Evolutionary conservation across 2,329 filamentous ascomycete species (phyloP).

Genomic region (Ustulina deusta): DNA sequence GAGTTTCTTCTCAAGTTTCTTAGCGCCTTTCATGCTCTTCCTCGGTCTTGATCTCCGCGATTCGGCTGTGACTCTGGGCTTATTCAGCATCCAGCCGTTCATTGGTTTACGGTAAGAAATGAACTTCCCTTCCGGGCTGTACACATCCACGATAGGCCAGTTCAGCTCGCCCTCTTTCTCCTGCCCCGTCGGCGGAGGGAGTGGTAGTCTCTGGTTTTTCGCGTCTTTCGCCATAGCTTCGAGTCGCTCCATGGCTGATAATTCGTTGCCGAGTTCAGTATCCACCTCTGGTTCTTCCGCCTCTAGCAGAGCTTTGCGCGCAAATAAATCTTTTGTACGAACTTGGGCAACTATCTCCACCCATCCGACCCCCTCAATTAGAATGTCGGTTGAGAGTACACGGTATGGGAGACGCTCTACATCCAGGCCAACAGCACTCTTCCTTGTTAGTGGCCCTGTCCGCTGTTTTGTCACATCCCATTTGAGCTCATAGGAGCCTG

Average conservation of each 20-base stretch:
- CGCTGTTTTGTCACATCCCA: slow-evolving; percentile 87
- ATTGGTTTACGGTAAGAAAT: slow-evolving; percentile 75
- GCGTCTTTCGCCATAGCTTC: slow-evolving; percentile 36
- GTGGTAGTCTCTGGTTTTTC: slow-evolving; percentile 28
- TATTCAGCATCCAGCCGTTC: slow-evolving; percentile 75
- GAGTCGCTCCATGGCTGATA: slow-evolving; percentile 43
- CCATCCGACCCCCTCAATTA: slow-evolving; percentile 95
- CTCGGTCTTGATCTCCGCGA: slow-evolving; percentile 69
- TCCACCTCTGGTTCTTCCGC: slow-evolving; percentile 39
- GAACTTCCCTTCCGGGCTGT: slow-evolving; percentile 85
- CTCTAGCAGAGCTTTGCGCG: slow-evolving; percentile 20
- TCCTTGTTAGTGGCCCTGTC: slow-evolving; percentile 77
- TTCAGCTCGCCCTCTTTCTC: slow-evolving; percentile 50
- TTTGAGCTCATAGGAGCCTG: slow-evolving; percentile 79
- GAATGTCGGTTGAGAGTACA: slow-evolving; percentile 82
- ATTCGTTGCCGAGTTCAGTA: slow-evolving; percentile 34
- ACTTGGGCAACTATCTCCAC: slow-evolving; percentile 89
- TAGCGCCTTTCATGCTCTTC: slow-evolving; percentile 75
- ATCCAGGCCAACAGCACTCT: slow-evolving; percentile 70
- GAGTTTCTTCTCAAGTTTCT: slow-evolving; percentile 63
- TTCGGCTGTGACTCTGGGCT: slow-evolving; percentile 63
- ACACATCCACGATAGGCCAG: slow-evolving; percentile 85
- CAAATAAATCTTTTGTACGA: slow-evolving; percentile 66
- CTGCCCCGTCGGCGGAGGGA: slow-evolving; percentile 26
- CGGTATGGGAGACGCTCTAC: slow-evolving; percentile 80